Evolutionary conservation across 768 basidiomycete species (phyloP), one percentile per base, ranked within the genome.

Genomic region (Zangia roseola): DNA sequence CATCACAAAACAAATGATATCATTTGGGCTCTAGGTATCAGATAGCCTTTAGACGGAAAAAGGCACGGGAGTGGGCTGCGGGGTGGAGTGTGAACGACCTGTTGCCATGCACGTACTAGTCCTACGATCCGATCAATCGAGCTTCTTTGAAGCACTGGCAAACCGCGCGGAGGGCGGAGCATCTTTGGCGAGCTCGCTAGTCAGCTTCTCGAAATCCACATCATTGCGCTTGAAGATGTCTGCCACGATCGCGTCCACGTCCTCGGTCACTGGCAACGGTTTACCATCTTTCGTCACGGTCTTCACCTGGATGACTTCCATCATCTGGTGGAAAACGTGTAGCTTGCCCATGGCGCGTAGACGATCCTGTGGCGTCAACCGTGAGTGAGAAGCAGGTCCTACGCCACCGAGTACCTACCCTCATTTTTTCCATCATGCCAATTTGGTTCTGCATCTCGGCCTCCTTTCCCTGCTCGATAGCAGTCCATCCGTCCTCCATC

Each of bases 261-360:
- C 65, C n/a, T 61, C 65, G 0, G 65, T 57, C 19, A 69, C 57
- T 20, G 60, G 53, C 4, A 65, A 37, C 1, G 58, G 48, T 36
- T 20, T 38, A 23, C 65, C 63, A 4, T 59, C 57, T 33, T 53
- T 54, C 1, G 65, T 40, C 40, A 69, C 19, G 6, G 67, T 67
- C 30, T 69, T 67, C 34, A 59, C 53, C 47, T 63, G 67, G 4
- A 67, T 59, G 28, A 65, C 66, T 34, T 67, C 67, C 57, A 69
- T 68, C 57, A 67, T 58, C 40, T 67, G 68, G 17, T 49, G 23
- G 43, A 67, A 67, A 20, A 69, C 66, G 16, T 67, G 49, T 1
- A 47, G 31, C 40, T 67, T 69, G 28, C 53, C 68, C 66, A 68
- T 69, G 25, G 53, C 65, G 10, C 28, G 41, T 23, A 67, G 40